Evolutionary conservation across 805 yeast species (phyloP), one percentile per base, ranked within the genome.

Genomic region (Wickerhamomyces bisporus): DNA sequence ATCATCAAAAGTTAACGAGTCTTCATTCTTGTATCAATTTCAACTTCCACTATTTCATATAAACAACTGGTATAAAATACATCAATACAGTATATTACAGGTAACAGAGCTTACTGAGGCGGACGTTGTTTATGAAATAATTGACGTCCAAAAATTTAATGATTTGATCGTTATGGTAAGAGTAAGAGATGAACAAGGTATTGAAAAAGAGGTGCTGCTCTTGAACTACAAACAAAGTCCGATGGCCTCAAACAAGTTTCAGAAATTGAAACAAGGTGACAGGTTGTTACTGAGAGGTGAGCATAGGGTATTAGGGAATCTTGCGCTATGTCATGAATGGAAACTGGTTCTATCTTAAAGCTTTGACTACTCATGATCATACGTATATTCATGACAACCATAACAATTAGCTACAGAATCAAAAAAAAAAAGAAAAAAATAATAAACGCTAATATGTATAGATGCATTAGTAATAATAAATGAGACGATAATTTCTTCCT

Each of bases 51-150:
- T 53, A 2, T 35, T 44, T 4, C 38, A 42, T 8, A 34, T 53
- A 8, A 51, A 45, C 26, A 45, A 46, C 29, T 50, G 55, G 57
- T 49, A 48, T 28, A 43, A 39, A 16, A 44, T 49, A 12, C 41
- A 41, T 17, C 47, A 45, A n/a, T 30, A 42, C 16, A 30, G 15
- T 1, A 45, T 36, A 26, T 14, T 43, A 1, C 26, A 17, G 23
- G 36, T 30, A 14, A 29, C 24, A 6, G 27, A 30, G 6, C 15
- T 24, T 5, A 20, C 5, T 13, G 18, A 5, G 10, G 25, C 5
- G 5, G 25, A 30, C 3, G 26, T 35, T 1, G 26, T 43, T 10
- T 41, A 27, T 20, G 31, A 26, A 5, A 34, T 52, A 3, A 4
- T 28, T 5, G 36, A 37, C 2, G 30, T 34, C 0, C 18, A 34